Base-by-base conservation (phyloP, 2,329 filamentous ascomycete genomes). In the Botryotinia globosa region DNA sequence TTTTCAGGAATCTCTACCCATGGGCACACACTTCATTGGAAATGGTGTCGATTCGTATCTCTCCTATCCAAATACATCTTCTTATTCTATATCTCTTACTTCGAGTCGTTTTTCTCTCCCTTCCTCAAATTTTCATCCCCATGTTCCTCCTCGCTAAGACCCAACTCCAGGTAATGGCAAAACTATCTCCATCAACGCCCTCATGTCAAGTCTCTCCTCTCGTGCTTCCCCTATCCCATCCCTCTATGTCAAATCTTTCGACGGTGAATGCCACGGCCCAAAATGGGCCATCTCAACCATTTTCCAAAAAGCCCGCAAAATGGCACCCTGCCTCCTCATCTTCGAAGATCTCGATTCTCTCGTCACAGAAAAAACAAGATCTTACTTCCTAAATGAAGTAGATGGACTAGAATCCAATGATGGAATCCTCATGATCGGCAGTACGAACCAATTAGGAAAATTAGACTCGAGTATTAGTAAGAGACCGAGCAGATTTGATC, bases 361-460 rank as follows among this genome's bases (percentile, higher is more conserved):
- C 37, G 86, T 93, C 54, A 85, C 85, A 6, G 86, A 90, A 67
- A 76, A 80, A 3, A 87, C 89, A 8, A 84, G 91, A 29, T 89
- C 86, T 68, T 93, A 91, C 82, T 93, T 93, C 80, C 83, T 93
- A 64, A 93, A 93, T 78, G 90, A 92, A 80, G 88, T 92, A 3
- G 91, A 93, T 75, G 91, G 91, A 0, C 85, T 93, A 14, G 87
- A 88, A 76, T 86, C 84, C 74, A 93, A 93, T 74, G 89, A 92
- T 75, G 91, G 91, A 16, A 91, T 92, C 68, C 87, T 92, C 76
- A 91, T 93, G 82, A 84, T 91, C 29, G 89, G 87, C 34, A 89
- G 86, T 56, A 91, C 90, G 0, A 91, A 91, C 77, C 85, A 89
- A 75, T 84, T 92, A 6, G 89, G 92, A 54, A 84, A 85, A 1